Evolutionary conservation across 305 asterid genomes (phyloP).

Genomic region (Rubia occidens): DNA sequence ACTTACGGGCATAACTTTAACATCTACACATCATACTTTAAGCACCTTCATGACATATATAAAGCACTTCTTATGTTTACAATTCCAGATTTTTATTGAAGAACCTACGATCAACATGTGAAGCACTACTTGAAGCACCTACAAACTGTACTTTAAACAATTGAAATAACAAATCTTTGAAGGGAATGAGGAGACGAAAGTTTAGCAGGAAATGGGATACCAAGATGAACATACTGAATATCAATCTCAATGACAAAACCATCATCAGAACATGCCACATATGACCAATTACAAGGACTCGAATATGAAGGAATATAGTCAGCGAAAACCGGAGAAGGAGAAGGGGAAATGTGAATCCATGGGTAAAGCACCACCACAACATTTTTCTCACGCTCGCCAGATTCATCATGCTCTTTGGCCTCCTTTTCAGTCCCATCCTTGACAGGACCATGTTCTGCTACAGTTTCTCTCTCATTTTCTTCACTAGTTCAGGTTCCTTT

Average conservation of each 20-base stretch:
- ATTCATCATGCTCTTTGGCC: no score
- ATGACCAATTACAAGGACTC: constrained; percentile 65
- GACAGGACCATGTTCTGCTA: constrained; percentile 12
- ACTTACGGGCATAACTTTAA: no score
- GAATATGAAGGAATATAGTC: constrained; percentile 45
- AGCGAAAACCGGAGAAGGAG: constrained; percentile 38
- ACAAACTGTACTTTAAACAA: no score
- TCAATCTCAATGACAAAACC: constrained; percentile 37
- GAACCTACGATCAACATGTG: no score
- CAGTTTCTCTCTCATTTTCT: constrained; percentile 10
- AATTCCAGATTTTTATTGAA: no score
- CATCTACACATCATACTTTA: no score
- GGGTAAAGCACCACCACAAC: constrained; percentile 35
- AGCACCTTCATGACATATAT: no score
- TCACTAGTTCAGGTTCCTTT: constrained; percentile 12
- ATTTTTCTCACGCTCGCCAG: no score
- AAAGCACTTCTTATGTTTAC: no score
- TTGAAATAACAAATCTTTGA: no score
- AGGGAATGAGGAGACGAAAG: constrained; percentile 49
- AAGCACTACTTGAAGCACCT: no score
- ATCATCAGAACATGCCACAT: constrained; percentile 40
- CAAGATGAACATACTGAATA: constrained; percentile 39
- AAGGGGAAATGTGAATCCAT: constrained; percentile 52
- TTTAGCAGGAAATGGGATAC: constrained; percentile 56
- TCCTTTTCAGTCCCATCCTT: constrained; percentile 8